phyloP scores from a whole-genome alignment of 129 eudicot species.

The Saposhnikovia divaricata region DNA sequence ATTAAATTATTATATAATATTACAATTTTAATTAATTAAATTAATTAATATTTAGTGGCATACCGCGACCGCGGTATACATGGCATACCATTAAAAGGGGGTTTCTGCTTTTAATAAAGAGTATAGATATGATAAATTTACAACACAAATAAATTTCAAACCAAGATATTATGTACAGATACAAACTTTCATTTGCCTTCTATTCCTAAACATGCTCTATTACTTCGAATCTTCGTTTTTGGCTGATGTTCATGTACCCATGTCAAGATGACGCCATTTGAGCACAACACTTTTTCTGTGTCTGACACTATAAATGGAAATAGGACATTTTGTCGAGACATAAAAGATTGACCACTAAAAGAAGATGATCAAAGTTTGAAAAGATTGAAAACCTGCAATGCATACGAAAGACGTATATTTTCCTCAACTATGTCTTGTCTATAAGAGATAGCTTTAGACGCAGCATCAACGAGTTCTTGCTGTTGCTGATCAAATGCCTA shows the following conservation, averaged over 20 bases:
- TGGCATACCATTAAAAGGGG: too few species aligned
- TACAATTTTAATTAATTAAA: too few species aligned
- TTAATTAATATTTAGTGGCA: too few species aligned
- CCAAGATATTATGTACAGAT: not conserved
- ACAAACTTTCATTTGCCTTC: not conserved
- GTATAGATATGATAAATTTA: not conserved
- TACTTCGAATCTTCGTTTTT: not conserved
- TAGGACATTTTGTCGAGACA: not conserved
- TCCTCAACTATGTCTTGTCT: constrained; percentile 95
- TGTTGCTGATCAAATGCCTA: constrained; percentile 99
- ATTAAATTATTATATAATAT: too few species aligned
- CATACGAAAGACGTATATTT: constrained; percentile 89
- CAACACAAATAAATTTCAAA: not conserved
- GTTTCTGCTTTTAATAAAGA: too few species aligned
- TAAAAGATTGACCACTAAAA: not conserved
- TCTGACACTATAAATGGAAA: not conserved
- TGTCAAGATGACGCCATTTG: not conserved
- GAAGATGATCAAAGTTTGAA: not conserved
- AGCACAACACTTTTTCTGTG: not conserved
- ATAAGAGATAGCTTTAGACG: constrained; percentile 87
- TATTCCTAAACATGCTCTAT: not conserved
- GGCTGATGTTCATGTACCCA: not conserved
- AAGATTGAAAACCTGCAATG: constrained; percentile 57
- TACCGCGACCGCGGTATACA: too few species aligned
- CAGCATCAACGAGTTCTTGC: constrained; percentile 91